These are phyloP conservation scores for Basipetospora chlamydospora DNA, from an alignment of 2,329 filamentous ascomycete species.

Conservation along the genomic window DNA sequence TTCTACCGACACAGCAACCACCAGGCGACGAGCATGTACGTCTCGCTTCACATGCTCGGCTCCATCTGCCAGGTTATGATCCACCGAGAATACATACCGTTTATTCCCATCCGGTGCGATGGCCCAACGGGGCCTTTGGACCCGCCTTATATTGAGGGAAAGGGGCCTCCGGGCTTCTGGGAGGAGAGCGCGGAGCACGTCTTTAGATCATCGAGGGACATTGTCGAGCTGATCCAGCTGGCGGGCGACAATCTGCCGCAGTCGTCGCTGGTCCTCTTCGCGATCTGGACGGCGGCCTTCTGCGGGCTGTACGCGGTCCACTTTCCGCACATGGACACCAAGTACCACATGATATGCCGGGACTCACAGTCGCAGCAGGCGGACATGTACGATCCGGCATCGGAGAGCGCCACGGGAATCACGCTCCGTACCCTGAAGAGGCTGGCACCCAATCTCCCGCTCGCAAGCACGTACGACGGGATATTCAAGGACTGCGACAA, in stretches of 20 bases:
- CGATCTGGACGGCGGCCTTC: slow-evolving; percentile 52
- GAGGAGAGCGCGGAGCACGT: slow-evolving; percentile 44
- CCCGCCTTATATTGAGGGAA: slow-evolving; percentile 6
- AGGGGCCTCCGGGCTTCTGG: slow-evolving; percentile 36
- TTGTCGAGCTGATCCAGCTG: slow-evolving; percentile 49
- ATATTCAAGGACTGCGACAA: slow-evolving; percentile 37
- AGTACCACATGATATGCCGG: slow-evolving; percentile 32
- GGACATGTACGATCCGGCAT: slow-evolving; percentile 15
- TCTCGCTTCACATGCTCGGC: slow-evolving; percentile 51
- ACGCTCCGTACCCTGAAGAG: slow-evolving; percentile 34
- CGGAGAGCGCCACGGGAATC: slow-evolving; percentile 27
- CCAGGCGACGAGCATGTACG: slow-evolving; percentile 48
- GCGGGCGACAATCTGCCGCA: slow-evolving; percentile 49
- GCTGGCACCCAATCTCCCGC: slow-evolving; percentile 36
- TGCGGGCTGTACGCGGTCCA: slow-evolving; percentile 50
- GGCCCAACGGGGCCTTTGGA: slow-evolving; percentile 42
- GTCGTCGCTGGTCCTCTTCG: slow-evolving; percentile 53
- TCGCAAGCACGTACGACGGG: slow-evolving; percentile 40
- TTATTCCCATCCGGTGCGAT: slow-evolving; percentile 22
- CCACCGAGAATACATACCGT: slow-evolving; percentile 14
- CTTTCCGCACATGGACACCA: slow-evolving; percentile 54
- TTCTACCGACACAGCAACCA: slow-evolving; percentile 52
- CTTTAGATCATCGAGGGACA: slow-evolving; percentile 47
- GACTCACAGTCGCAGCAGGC: slow-evolving; percentile 14
- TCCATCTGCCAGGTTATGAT: slow-evolving; percentile 49